These are phyloP conservation scores for Xylaria curta DNA, from an alignment of 495 filamentous ascomycete species.

Conservation along the genomic window DNA sequence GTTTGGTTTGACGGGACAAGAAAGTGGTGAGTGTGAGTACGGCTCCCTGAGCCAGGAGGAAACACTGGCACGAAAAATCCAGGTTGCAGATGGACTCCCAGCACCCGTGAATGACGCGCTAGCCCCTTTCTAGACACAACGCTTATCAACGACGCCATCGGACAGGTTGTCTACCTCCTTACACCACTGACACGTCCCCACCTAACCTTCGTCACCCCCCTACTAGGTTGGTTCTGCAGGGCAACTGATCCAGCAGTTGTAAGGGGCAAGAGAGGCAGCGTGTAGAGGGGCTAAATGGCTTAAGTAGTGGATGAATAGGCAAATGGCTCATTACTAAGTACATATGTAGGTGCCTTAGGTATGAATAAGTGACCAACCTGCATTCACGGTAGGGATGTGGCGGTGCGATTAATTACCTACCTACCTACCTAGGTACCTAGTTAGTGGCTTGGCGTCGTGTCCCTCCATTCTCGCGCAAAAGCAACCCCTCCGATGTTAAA, in stretches of 20 bases:
- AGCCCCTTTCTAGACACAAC: conserved; percentile 16
- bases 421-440: too few relatives aligned
- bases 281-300: not conserved
- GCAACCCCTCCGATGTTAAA: conserved; percentile 21
- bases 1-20: conserved; percentile 28
- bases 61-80: conserved; percentile 43
- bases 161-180: conserved; percentile 10
- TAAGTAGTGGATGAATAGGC: not conserved
- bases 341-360: too few relatives aligned
- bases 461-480: conserved; percentile 19
- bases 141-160: conserved; percentile 4
- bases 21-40: conserved; percentile 28
- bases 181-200: not conserved
- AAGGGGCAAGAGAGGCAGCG: not conserved
- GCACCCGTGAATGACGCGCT: conserved; percentile 22
- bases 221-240: not conserved
- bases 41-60: conserved; percentile 31
- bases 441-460: conserved; percentile 21
- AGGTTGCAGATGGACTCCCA: conserved; percentile 35
- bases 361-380: not conserved
- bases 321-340: not conserved
- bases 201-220: not conserved
- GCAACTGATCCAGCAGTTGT: not conserved
- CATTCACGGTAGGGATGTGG: conserved; percentile 11
- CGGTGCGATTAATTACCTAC: conserved; percentile 3